Base-by-base conservation (phyloP, 2,329 filamentous ascomycete species). In the Fusarium chuoi region DNA sequence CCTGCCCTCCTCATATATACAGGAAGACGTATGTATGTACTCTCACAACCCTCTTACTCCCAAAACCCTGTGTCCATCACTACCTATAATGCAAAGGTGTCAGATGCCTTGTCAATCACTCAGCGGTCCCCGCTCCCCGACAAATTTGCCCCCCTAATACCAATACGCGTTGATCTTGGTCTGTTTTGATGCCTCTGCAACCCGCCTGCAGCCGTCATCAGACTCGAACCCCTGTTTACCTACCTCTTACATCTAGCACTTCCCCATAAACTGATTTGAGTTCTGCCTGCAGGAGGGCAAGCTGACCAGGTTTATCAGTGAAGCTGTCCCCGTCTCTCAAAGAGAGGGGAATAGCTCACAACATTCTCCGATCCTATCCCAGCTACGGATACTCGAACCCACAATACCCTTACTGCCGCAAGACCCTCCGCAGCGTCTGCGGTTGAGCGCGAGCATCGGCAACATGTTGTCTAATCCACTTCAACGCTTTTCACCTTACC, bases 381-480 rank as follows among this genome's bases (percentile, higher is more conserved):
- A 59, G 56, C 56, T 51, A 59, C 51, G 56, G 65, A 46, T 64
- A 46, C 45, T 62, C 48, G 57, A 72, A 42, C 38, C 71, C 67
- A 62, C 54, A 51, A 48, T 54, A 51, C 54, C 49, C 39, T 58
- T 57, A 36, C 56, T 41, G n/a, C 38, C 36, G 56, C 54, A 45
- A 65, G 52, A 62, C 41, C 42, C 33, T 59, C 67, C 12, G 44
- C 49, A 44, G 48, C 64, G 33, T 28, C 39, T 42, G 58, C 54
- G 62, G 49, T 48, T 51, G 61, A 65, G 42, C 44, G 46, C 57
- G 60, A 66, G 49, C 42, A 44, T 41, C 66, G 66, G 42, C 84
- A 87, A 83, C 63, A 91, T 91, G 89, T 81, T 91, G 80, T 91
- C 89, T 65, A 91, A 91, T 78, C 89, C 89, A 63, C 85, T 91